These are phyloP conservation scores for Apiospora malaysiana DNA, from an alignment of 2,329 filamentous ascomycete species.

Conservation along the genomic window DNA sequence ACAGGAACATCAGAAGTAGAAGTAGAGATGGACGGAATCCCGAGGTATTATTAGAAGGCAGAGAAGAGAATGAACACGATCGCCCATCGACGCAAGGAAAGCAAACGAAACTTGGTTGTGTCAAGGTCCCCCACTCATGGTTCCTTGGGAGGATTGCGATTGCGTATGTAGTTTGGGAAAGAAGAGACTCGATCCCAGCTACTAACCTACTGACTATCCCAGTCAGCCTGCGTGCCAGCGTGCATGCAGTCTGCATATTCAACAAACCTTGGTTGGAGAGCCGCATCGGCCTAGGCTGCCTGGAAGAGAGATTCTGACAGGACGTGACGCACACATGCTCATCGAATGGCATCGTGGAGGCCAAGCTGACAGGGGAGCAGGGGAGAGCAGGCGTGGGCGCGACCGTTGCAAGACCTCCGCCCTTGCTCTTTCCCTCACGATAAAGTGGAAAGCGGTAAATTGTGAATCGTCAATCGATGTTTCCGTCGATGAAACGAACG, in stretches of 20 bases:
- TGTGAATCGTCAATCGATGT: slow-evolving; percentile 10
- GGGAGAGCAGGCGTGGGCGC: neutral
- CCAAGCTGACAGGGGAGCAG: neutral
- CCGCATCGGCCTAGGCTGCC: no score
- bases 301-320: neutral
- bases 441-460: slow-evolving; percentile 4
- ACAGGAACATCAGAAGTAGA: neutral
- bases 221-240: neutral
- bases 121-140: slow-evolving; percentile 10
- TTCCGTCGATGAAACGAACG: slow-evolving; percentile 3
- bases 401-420: neutral
- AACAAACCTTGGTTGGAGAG: neutral
- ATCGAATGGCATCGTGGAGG: neutral
- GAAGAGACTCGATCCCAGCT: slow-evolving; percentile 2
- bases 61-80: neutral
- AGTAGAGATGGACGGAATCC: neutral
- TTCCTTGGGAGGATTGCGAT: neutral
- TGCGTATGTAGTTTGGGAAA: slow-evolving; percentile 12
- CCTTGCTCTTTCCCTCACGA: neutral
- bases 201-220: neutral
- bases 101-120: neutral
- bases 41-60: neutral
- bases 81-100: neutral
- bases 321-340: neutral
- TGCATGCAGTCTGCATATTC: neutral